A percentile compares a stretch with the other conserved stretches of the same genome.
Conservation (phyloP, 2,329 filamentous ascomycete genomes). For the Pseudocercospora musae region DNA sequence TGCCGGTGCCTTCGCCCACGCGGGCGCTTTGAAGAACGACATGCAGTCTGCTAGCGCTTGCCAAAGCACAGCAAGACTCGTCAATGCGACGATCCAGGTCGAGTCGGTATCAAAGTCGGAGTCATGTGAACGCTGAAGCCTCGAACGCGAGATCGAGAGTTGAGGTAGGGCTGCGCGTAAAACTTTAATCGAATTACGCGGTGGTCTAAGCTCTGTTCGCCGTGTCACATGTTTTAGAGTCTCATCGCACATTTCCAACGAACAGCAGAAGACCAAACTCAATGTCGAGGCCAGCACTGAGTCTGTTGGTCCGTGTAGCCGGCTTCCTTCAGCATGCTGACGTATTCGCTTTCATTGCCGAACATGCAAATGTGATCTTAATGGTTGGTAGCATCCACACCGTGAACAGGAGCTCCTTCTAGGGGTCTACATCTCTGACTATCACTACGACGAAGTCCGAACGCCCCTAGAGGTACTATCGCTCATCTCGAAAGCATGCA, state of each 20-base stretch:
- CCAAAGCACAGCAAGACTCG: no score
- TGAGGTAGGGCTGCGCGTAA: neutral
- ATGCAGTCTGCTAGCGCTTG: slow-evolving; percentile 14
- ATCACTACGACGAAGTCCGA: neutral
- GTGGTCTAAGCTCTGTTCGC: neutral
- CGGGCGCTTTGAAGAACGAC: slow-evolving; percentile 33
- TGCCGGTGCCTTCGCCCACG: slow-evolving; percentile 25
- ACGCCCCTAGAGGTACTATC: no score
- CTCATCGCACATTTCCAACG: neutral
- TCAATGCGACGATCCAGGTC: neutral
- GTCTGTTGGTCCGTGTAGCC: neutral
- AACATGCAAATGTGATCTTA: neutral
- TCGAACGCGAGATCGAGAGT: neutral
- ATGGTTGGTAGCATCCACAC: neutral
- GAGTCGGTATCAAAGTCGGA: neutral
- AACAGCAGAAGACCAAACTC: neutral
- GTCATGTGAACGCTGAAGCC: neutral
- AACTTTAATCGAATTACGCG: neutral
- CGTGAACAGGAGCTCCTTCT: neutral
- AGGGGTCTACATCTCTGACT: neutral
- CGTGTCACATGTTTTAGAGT: neutral
- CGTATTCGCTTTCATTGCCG: neutral
- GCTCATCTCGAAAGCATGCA: neutral
- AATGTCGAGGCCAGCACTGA: no score
- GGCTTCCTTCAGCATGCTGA: neutral